Percentiles rank a stretch among this genome's conserved stretches.
phyloP scores from a whole-genome alignment of 2,329 filamentous ascomycete genomes.

The Zymoseptoria passerinii region DNA sequence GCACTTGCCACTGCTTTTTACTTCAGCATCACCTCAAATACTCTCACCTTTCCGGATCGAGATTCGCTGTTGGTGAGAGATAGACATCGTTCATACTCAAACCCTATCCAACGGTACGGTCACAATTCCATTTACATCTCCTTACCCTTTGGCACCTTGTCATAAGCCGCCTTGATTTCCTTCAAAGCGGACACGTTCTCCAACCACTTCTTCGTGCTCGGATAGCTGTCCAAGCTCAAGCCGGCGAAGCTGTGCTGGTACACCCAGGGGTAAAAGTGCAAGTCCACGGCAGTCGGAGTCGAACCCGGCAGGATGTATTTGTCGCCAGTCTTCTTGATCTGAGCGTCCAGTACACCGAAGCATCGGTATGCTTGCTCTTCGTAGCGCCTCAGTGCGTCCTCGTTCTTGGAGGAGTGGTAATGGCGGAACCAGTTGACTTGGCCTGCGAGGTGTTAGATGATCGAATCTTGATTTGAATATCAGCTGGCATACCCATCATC shows the following conservation, averaged over 20 bases:
- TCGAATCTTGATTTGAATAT: not conserved
- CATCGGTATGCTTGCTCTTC: conserved; percentile 35
- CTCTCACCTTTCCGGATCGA: too few relatives aligned
- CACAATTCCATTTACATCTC: conserved; percentile 6
- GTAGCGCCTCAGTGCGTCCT: conserved; percentile 36
- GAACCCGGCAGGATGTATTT: conserved; percentile 32
- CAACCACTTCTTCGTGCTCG: conserved; percentile 34
- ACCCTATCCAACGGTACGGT: too few relatives aligned
- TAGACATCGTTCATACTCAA: too few relatives aligned
- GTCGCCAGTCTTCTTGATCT: conserved; percentile 33
- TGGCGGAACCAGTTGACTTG: conserved; percentile 36
- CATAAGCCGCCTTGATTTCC: conserved; percentile 36
- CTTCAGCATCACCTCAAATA: too few relatives aligned
- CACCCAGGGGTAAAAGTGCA: conserved; percentile 39
- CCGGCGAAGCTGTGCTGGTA: conserved; percentile 32
- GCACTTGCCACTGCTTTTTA: too few relatives aligned
- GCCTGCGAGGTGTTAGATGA: conserved; percentile 11
- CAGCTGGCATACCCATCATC: conserved; percentile 31
- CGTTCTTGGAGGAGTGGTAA: conserved; percentile 34
- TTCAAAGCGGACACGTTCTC: conserved; percentile 28
- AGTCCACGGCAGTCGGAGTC: conserved; percentile 32
- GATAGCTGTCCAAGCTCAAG: conserved; percentile 35
- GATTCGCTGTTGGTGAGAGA: too few relatives aligned
- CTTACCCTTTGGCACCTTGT: conserved; percentile 27
- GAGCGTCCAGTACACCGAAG: conserved; percentile 36